Evolutionary conservation across 2,329 filamentous ascomycete species (phyloP).

Genomic region (Dactylellina haptotyla): DNA sequence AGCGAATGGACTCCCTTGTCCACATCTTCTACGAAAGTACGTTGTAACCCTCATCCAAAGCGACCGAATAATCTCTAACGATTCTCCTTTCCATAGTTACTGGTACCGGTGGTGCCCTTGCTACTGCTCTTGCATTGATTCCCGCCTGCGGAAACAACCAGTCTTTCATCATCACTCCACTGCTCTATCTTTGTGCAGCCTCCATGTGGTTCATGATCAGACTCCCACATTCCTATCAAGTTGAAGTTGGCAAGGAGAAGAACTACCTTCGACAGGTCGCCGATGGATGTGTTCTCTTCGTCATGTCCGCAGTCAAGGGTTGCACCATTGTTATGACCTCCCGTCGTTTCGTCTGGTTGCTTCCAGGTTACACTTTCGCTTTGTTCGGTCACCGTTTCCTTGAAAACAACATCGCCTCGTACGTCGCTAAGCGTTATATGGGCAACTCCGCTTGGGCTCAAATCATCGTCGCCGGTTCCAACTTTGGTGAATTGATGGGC

Average conservation of each 20-base stretch:
- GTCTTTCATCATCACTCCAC: slow-evolving; percentile 66
- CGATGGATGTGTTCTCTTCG: slow-evolving; percentile 63
- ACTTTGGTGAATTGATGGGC: slow-evolving; percentile 66
- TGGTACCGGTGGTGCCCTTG: slow-evolving; percentile 65
- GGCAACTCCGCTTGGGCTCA: slow-evolving; percentile 66
- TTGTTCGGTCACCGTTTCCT: slow-evolving; percentile 67
- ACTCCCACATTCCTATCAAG: slow-evolving; percentile 61
- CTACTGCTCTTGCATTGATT: slow-evolving; percentile 66
- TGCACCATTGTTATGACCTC: slow-evolving; percentile 64
- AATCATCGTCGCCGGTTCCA: slow-evolving; percentile 67
- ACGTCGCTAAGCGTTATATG: slow-evolving; percentile 65
- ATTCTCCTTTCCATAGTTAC: slow-evolving; percentile 66
- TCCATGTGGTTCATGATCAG: slow-evolving; percentile 65
- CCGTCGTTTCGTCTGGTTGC: slow-evolving; percentile 66
- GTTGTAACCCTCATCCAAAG: background rate
- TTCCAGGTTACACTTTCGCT: slow-evolving; percentile 65
- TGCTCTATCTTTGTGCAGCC: slow-evolving; percentile 64
- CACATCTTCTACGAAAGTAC: slow-evolving; percentile 57
- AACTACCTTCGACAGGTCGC: slow-evolving; percentile 43
- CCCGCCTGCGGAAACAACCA: slow-evolving; percentile 66
- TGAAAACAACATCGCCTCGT: slow-evolving; percentile 65
- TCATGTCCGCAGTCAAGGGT: slow-evolving; percentile 65
- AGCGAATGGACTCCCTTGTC: slow-evolving; percentile 64
- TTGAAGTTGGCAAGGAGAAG: slow-evolving; percentile 39
- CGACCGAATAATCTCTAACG: slow-evolving; percentile 24